A percentile compares a stretch with the other conserved stretches of the same genome.
These are phyloP conservation scores for Diaporthe eres DNA, from an alignment of 2,329 filamentous ascomycete genomes.

Conservation along the genomic window DNA sequence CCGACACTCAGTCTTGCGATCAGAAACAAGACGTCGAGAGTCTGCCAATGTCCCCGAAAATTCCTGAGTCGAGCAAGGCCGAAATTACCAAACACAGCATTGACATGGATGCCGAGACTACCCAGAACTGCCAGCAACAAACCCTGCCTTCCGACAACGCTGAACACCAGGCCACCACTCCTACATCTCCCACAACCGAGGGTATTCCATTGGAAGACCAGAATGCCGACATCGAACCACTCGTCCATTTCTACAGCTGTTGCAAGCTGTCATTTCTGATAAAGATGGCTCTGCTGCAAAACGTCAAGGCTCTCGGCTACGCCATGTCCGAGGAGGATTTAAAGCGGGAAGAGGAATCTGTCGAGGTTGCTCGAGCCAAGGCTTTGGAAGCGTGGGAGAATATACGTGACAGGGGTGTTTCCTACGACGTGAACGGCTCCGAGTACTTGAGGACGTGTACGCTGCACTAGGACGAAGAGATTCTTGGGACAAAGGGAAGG, in stretches of 20 bases:
- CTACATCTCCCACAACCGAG: neutral
- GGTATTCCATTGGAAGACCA: neutral
- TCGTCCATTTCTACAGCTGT: constrained; percentile 7
- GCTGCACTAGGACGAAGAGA: neutral
- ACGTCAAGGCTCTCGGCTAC: constrained; percentile 7
- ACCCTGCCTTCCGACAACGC: neutral
- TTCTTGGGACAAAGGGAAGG: neutral
- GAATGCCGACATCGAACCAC: neutral
- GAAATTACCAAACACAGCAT: neutral
- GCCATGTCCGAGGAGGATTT: neutral
- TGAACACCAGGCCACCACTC: neutral
- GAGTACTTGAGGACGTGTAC: neutral
- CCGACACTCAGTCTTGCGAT: neutral
- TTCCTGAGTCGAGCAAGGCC: neutral
- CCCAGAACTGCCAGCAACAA: neutral
- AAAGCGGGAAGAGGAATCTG: neutral
- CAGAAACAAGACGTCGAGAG: neutral
- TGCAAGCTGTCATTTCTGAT: neutral
- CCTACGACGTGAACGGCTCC: neutral
- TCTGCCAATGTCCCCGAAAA: neutral
- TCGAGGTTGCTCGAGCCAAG: neutral
- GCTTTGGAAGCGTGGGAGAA: neutral
- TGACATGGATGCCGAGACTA: neutral
- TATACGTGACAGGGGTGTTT: neutral
- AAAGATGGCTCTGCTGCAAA: neutral